Base-by-base conservation (phyloP, 2,329 filamentous ascomycete species). In the Thielaviopsis musarum region DNA sequence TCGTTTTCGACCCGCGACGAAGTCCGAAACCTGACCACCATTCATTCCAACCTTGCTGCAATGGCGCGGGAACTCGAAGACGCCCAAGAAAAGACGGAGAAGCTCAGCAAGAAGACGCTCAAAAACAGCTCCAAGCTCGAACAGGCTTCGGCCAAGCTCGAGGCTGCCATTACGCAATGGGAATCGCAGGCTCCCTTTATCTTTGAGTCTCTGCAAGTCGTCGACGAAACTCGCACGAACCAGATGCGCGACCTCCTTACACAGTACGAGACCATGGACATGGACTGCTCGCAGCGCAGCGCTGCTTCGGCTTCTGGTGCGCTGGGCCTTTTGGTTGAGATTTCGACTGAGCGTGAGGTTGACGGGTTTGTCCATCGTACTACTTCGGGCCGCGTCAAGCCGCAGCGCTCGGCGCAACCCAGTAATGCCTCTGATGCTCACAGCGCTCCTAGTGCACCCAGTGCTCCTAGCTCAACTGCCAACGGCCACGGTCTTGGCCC, bases 171-270 rank as follows among this genome's bases (percentile, higher is more conserved):
- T 52, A 80, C 85, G 64, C 87, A 95, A 69, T 98, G 93, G 93
- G 85, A 95, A 59, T 90, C 89, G 0, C 90, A 95, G 70, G 89
- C 93, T 15, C 93, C 93, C 1, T 97, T 88, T 71, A 86, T 96
- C 62, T 96, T 95, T 68, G 93, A 98, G 72, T 87, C 85, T 62
- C 80, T 98, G 26, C 93, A 98, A 70, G 85, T 88, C 5, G 75
- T 94, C 34, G 93, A 98, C 68, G 93, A 98, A 73, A 84, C 81
- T 65, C 83, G 93, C 59, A 76, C 94, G 65, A 95, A 96, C 70
- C 86, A 94, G 67, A 77, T 98, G 61, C 86, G 91, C 63, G 91
- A 97, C 70, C 81, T 88, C 49, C 78, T 98, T 62, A 97, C 93
- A 0, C 91, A 96, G 67, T 87, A 91, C 66, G 85, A 95, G 70